Conservation (phyloP, 257 asterid genomes). For the Nicotiana tabacum region DNA sequence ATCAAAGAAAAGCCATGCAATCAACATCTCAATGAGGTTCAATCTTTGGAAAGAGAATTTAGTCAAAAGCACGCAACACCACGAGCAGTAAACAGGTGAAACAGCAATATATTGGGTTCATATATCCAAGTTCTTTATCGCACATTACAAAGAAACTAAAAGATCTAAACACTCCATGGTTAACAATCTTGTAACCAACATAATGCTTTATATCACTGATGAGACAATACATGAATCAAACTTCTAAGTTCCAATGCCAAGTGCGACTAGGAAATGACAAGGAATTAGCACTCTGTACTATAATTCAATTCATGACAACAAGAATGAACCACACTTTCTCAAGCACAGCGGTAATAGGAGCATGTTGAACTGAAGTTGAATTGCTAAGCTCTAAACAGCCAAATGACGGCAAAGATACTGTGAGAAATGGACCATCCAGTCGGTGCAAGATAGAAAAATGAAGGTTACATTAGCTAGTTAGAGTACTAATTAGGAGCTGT, state of each 20-base stretch:
- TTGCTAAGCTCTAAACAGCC: background rate
- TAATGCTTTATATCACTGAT: background rate
- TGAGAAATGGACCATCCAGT: background rate
- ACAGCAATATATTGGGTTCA: background rate
- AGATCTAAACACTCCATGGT: background rate
- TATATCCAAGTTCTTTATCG: background rate
- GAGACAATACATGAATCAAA: background rate
- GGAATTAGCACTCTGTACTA: background rate
- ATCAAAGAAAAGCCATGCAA: background rate
- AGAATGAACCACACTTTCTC: background rate
- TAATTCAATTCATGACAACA: background rate
- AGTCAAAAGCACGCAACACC: background rate
- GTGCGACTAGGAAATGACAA: background rate
- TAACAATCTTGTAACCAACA: background rate
- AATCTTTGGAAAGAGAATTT: background rate
- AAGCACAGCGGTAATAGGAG: background rate
- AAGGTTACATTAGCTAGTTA: background rate
- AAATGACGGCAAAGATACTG: background rate
- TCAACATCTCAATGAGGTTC: background rate
- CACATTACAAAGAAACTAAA: background rate
- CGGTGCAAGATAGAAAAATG: background rate
- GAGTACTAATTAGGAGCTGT: conserved; percentile 4
- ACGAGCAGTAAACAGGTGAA: background rate
- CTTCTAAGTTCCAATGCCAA: background rate
- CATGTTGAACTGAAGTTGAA: background rate